Conservation (phyloP, 2,329 filamentous ascomycete species). For the Aureobasidium sp. region DNA sequence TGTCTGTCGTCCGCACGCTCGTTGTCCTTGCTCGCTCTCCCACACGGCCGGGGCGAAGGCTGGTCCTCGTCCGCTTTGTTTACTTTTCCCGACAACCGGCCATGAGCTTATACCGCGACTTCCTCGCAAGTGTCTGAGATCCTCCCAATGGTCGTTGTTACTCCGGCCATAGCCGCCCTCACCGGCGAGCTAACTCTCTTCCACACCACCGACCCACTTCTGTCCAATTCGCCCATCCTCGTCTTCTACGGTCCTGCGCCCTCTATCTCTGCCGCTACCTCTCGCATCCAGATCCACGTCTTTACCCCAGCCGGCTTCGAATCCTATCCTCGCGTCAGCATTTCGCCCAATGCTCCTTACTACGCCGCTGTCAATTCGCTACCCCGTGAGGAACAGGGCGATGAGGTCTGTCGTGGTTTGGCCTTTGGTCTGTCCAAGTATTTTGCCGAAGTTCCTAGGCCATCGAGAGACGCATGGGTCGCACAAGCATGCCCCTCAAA, state of each 20-base stretch:
- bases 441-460: slow-evolving; percentile 75
- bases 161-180: slow-evolving; percentile 65
- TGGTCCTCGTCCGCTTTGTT: slow-evolving; percentile 16
- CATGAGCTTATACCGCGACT: slow-evolving; percentile 6
- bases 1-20: neutral
- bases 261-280: slow-evolving; percentile 85
- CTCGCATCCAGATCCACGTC: slow-evolving; percentile 89
- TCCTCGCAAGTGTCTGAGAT: neutral
- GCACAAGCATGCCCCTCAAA: slow-evolving; percentile 45
- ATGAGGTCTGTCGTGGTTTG: slow-evolving; percentile 83
- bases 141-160: slow-evolving; percentile 67
- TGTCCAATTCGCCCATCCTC: slow-evolving; percentile 73
- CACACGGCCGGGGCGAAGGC: neutral
- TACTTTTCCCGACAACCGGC: slow-evolving; percentile 2
- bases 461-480: slow-evolving; percentile 65
- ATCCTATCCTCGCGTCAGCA: slow-evolving; percentile 82
- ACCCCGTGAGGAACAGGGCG: slow-evolving; percentile 88
- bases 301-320: slow-evolving; percentile 83
- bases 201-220: slow-evolving; percentile 76
- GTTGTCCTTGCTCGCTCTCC: neutral
- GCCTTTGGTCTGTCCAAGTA: slow-evolving; percentile 93
- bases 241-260: slow-evolving; percentile 74
- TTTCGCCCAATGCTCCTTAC: slow-evolving; percentile 85
- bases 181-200: slow-evolving; percentile 81
- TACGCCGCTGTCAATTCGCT: slow-evolving; percentile 86